Percentiles rank a stretch among this genome's conserved stretches.
Evolutionary conservation across 2,329 filamentous ascomycete species (phyloP).

Genomic region (Colletotrichum eleusines): DNA sequence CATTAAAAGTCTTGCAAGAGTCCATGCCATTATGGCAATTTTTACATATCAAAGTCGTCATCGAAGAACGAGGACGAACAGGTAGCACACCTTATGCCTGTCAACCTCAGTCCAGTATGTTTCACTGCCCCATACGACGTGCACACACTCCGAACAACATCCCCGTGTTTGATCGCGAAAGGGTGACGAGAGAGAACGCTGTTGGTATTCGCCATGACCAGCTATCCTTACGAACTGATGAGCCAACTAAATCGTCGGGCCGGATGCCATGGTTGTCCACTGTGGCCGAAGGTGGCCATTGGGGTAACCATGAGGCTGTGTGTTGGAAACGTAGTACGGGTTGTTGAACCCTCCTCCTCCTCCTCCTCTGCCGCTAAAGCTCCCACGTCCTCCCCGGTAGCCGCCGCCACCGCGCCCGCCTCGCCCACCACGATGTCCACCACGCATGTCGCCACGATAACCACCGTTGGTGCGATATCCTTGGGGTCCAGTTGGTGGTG

Average conservation of each 20-base stretch:
- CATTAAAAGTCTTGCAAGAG: too few species aligned
- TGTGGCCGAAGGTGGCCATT: conserved; percentile 26
- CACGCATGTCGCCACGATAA: conserved; percentile 28
- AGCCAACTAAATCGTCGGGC: conserved; percentile 4
- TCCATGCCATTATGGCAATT: too few species aligned
- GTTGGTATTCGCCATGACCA: not conserved
- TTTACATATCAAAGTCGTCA: not conserved
- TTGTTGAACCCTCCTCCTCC: conserved; percentile 26
- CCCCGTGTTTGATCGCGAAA: not conserved
- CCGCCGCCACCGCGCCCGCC: conserved; percentile 14
- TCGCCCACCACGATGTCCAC: conserved; percentile 25
- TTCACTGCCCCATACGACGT: not conserved
- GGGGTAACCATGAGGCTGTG: conserved; percentile 1
- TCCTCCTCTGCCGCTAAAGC: not conserved
- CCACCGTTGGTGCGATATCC: conserved; percentile 28
- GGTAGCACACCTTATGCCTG: not conserved
- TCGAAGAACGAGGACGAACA: too few species aligned
- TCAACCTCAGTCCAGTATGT: too few species aligned
- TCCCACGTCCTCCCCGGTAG: conserved; percentile 17
- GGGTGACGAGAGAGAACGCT: not conserved
- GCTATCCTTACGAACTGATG: not conserved
- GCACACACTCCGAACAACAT: not conserved
- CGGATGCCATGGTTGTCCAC: conserved; percentile 28
- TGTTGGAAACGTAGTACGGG: conserved; percentile 8
- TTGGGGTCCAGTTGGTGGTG: conserved; percentile 26